Evolutionary conservation across 768 basidiomycete species (phyloP), one percentile per base, ranked within the genome.

Genomic region (Suillus subalutaceus): DNA sequence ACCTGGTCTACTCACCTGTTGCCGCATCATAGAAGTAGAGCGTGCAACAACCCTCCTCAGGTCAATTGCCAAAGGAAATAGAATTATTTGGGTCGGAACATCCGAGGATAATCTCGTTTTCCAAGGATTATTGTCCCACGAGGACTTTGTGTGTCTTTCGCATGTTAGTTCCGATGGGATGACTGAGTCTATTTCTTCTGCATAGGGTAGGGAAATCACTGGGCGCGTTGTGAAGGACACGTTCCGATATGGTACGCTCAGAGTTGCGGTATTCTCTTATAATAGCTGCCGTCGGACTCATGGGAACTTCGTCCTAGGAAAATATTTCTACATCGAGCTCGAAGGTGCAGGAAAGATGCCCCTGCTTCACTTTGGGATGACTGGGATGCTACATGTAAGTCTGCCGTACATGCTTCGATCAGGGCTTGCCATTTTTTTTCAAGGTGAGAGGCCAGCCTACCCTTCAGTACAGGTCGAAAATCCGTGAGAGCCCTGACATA

Each of bases 361-460:
- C 4, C 88, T 93, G 3, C 76, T 93, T 58, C 92, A 93, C 72
- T 91, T 93, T 69, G 92, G 92, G 2, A 94, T 93, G 92, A 93
- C 91, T 1, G 92, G 92, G n/a, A 90, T 88, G 86, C 79, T 93
- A 41, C 88, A 90, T 79, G 89, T 87, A 62, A 41, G 73, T 52
- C 23, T 18, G 55, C 3, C 10, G 0, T 30, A 10, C 37, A 18
- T 40, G 37, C 46, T 61, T 66, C 26, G 30, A 32, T 23, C 38
- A 23, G 20, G 37, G 20, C 60, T 32, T 40, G 56, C 48, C 53
- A 30, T 38, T 63, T 55, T 23, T 56, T 43, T 60, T 13, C 56
- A 43, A 73, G 85, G 82, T 85, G 18, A 86, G 82, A 72, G 88
- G 87, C 12, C 75, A 81, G 67, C 68, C 78, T 12, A 78, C 85